These are phyloP conservation scores for Marasmius sp. DNA, from an alignment of 1,284 basidiomycete genomes.

Conservation along the genomic window DNA sequence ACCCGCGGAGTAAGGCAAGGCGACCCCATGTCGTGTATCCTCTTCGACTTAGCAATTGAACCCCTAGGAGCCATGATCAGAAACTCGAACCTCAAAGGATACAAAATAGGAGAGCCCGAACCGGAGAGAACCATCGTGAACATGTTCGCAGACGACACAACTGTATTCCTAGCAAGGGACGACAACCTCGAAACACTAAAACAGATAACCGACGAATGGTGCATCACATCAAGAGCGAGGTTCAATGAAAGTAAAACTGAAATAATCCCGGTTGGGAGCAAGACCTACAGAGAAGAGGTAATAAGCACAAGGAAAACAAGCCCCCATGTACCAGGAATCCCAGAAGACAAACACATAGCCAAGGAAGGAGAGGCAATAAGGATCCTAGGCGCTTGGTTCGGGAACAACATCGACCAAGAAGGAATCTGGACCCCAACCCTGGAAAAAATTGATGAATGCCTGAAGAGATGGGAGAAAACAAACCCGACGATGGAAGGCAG, in stretches of 20 bases:
- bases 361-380: background rate
- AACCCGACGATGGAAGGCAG: background rate
- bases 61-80: slow-evolving; percentile 18
- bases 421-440: too few species aligned
- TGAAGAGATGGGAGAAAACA: background rate
- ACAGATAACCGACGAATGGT: slow-evolving; percentile 25
- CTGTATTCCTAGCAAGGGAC: slow-evolving; percentile 17
- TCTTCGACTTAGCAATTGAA: slow-evolving; percentile 28
- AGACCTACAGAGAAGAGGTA: slow-evolving; percentile 8
- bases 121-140: slow-evolving; percentile 18
- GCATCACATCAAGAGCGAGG: slow-evolving; percentile 28
- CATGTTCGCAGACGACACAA: slow-evolving; percentile 31
- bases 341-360: slow-evolving; percentile 13
- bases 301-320: background rate
- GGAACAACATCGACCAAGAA: too few species aligned
- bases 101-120: slow-evolving; percentile 5
- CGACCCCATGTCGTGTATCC: slow-evolving; percentile 25
- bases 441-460: background rate
- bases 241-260: slow-evolving; percentile 35
- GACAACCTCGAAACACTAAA: slow-evolving; percentile 19
- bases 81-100: slow-evolving; percentile 15
- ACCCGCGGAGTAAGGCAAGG: slow-evolving; percentile 23
- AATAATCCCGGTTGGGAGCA: slow-evolving; percentile 28
- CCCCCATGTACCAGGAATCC: slow-evolving; percentile 21
- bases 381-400: too few species aligned